A percentile compares a stretch with the other conserved stretches of the same genome.
Evolutionary conservation across 2,329 filamentous ascomycete species (phyloP).

Genomic region (Beauveria varroae): DNA sequence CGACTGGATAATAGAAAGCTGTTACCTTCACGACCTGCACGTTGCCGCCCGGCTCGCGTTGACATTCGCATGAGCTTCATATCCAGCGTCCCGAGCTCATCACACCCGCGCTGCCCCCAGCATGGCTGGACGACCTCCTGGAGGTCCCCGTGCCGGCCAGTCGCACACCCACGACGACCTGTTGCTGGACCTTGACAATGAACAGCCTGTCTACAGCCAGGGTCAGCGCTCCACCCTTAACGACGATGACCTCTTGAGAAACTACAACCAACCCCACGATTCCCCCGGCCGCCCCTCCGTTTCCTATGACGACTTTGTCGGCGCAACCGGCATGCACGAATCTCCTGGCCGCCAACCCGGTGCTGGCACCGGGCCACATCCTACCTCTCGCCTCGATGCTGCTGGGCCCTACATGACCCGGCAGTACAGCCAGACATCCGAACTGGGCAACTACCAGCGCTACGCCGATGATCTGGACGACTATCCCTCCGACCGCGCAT

Average conservation of each 20-base stretch:
- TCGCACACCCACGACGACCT: constrained; percentile 47
- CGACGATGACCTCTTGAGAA: constrained; percentile 72
- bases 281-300: constrained; percentile 68
- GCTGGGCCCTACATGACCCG: constrained; percentile 39
- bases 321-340: constrained; percentile 39
- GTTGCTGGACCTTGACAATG: constrained; percentile 67
- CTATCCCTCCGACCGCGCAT: constrained; percentile 67
- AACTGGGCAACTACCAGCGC: constrained; percentile 77
- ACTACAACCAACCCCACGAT: constrained; percentile 65
- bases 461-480: constrained; percentile 88
- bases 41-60: background rate
- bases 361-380: background rate
- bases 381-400: constrained; percentile 8
- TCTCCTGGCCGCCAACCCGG: constrained; percentile 11
- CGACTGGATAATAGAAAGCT: background rate
- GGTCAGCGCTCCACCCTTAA: constrained; percentile 72
- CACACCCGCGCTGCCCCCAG: constrained; percentile 33
- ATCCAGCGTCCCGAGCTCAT: constrained; percentile 21
- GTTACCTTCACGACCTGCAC: background rate
- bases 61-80: constrained; percentile 15
- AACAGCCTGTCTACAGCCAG: constrained; percentile 62
- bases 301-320: constrained; percentile 93
- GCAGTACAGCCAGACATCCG: constrained; percentile 68
- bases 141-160: constrained; percentile 41
- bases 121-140: constrained; percentile 53